Base-by-base conservation (phyloP, 2,329 filamentous ascomycete species). In the Diaporthe batatas region DNA sequence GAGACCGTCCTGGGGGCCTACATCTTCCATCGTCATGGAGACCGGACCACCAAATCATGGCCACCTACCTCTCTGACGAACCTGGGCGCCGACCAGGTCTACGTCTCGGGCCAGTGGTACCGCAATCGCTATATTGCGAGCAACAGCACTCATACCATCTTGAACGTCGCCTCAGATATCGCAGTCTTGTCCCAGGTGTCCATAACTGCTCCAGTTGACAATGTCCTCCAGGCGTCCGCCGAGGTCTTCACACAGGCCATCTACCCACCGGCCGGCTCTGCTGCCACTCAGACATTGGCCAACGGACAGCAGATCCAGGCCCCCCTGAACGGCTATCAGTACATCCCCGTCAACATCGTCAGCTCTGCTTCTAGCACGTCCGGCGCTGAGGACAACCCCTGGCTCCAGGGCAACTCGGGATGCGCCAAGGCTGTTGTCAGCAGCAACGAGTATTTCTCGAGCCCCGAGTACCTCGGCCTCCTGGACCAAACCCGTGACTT, bases 1-100 rank as follows among this genome's bases (percentile, higher is more conserved):
- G 93, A 97, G 84, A 93, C 91, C 0, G 86, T 96, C 36, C 87
- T 97, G 21, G 95, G 94, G 68, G 91, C 92, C 58, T 96, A 95
- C 82, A 91, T 98, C 82, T 97, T 97, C 86, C 91, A 94, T 77
- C 93, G 95, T 58, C 95, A 98, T 39, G 95, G 95, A 72, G 95
- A 98, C 82, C 91, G 95, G 71, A 96, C 94, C 0, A 84, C 94
- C 75, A 98, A 97, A 84, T 86, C 90, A 23, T 90, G 90, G 75
- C 86, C 91, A 58, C 92, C 93, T 16, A 90, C 93, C 36, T 88
- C 88, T 76, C 84, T 98, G 80, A 98, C 95, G 16, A 88, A 92
- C 73, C 88, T 98, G 68, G 95, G 95, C 42, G 94, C 95, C 79
- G 84, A 88, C 62, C 87, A 98, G 84, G 91, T 95, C 76, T 92